Evolutionary conservation across 257 asterid species (phyloP).

Genomic region (Leptodermis oblonga): DNA sequence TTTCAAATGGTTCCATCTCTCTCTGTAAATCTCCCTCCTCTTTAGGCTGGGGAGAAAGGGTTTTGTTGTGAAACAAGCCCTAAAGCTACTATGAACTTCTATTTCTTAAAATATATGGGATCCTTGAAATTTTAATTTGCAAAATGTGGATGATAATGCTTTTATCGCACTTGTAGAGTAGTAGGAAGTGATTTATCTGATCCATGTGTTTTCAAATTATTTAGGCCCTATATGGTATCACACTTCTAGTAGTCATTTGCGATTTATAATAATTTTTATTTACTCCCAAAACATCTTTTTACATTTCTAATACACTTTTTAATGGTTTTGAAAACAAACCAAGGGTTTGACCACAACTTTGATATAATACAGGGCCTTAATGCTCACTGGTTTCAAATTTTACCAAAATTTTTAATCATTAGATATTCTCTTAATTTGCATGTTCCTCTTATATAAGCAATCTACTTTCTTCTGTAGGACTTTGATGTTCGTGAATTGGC

Average conservation of each 20-base stretch:
- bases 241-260: too few species aligned
- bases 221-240: too few species aligned
- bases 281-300: too few species aligned
- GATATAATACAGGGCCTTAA: not conserved
- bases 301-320: too few species aligned
- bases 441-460: not conserved
- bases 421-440: not conserved
- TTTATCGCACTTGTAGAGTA: not conserved
- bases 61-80: constrained; percentile 1
- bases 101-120: too few species aligned
- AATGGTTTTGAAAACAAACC: too few species aligned
- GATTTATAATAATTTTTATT: too few species aligned
- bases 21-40: not conserved
- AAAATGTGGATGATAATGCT: not conserved
- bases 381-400: not conserved
- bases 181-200: not conserved
- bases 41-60: not conserved
- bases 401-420: not conserved
- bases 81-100: not conserved
- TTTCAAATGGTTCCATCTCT: not conserved
- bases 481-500: constrained; percentile 87
- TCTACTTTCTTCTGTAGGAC: constrained; percentile 48
- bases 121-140: not conserved
- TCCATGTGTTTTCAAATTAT: too few species aligned
- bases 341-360: too few species aligned